A percentile compares a stretch with the other conserved stretches of the same genome.
phyloP scores from a whole-genome alignment of 2,329 filamentous ascomycete genomes.

The Chaetothyriales sp. region DNA sequence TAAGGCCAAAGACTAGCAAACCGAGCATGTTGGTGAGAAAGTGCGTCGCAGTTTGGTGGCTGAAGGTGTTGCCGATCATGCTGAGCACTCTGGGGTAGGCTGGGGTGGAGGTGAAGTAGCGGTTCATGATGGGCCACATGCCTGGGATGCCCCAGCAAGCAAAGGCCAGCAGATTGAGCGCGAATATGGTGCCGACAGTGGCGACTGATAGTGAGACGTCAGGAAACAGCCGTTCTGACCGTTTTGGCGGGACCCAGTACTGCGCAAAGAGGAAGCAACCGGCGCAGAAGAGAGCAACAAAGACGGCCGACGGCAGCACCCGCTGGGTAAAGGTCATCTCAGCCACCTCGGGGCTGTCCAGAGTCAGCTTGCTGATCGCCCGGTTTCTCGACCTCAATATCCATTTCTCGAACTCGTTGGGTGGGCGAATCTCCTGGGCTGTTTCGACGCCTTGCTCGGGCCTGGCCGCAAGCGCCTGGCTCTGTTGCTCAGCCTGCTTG shows the following conservation, averaged over 20 bases:
- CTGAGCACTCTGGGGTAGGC: constrained; percentile 38
- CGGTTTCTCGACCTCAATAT: constrained; percentile 11
- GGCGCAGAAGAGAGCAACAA: constrained; percentile 25
- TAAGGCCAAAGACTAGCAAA: constrained; percentile 39
- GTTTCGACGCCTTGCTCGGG: constrained; percentile 15
- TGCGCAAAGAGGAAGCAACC: constrained; percentile 30
- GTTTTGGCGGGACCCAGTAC: constrained; percentile 35
- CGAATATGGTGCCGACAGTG: constrained; percentile 36
- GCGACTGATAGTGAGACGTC: constrained; percentile 36
- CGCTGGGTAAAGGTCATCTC: constrained; percentile 22
- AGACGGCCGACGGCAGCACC: constrained; percentile 30
- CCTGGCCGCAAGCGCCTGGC: constrained; percentile 8
- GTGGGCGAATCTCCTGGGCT: constrained; percentile 12
- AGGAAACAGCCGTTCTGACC: constrained; percentile 34
- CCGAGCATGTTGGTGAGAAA: constrained; percentile 38
- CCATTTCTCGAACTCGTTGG: constrained; percentile 17
- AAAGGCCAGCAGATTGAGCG: constrained; percentile 36
- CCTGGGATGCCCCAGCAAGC: constrained; percentile 38
- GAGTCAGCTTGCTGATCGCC: constrained; percentile 11
- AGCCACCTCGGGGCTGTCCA: constrained; percentile 14
- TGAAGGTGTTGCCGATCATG: constrained; percentile 40
- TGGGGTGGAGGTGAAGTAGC: constrained; percentile 39
- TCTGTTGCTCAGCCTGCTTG: constrained; percentile 22
- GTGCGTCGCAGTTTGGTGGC: constrained; percentile 40
- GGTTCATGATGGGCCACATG: constrained; percentile 41